phyloP scores from a whole-genome alignment of 2,329 filamentous ascomycete species.

The Stagonosporopsis tanaceti region DNA sequence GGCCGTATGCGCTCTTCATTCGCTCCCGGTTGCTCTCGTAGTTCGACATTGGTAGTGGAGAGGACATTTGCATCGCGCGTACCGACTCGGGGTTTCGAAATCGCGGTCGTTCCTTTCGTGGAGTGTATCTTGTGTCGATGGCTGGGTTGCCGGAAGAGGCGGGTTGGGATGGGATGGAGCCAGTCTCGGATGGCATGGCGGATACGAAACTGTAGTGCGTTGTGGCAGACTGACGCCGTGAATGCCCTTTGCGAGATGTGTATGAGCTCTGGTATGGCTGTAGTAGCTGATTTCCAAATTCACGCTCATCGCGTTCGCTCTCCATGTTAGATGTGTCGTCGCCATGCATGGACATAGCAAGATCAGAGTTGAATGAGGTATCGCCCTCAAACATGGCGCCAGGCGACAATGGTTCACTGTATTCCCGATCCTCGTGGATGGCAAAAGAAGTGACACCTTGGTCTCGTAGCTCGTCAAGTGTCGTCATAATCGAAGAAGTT shows the following conservation, averaged over 20 bases:
- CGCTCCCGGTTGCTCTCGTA: slow-evolving; percentile 43
- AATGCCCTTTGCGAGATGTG: slow-evolving; percentile 37
- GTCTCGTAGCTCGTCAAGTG: slow-evolving; percentile 41
- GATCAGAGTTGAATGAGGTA: slow-evolving; percentile 44
- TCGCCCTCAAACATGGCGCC: slow-evolving; percentile 44
- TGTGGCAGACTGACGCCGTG: slow-evolving; percentile 39
- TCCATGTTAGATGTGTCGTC: slow-evolving; percentile 44
- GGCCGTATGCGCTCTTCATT: slow-evolving; percentile 42
- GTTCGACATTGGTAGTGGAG: slow-evolving; percentile 53
- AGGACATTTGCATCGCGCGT: slow-evolving; percentile 75
- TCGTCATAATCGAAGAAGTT: slow-evolving; percentile 38
- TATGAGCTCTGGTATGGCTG: slow-evolving; percentile 45
- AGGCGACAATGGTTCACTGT: slow-evolving; percentile 40
- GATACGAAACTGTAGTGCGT: slow-evolving; percentile 48
- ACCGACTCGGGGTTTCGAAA: slow-evolving; percentile 76
- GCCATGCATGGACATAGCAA: slow-evolving; percentile 37
- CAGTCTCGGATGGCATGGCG: slow-evolving; percentile 48
- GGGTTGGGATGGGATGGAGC: slow-evolving; percentile 46
- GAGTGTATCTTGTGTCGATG: slow-evolving; percentile 58
- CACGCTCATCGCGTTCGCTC: slow-evolving; percentile 35
- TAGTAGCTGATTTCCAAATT: slow-evolving; percentile 30
- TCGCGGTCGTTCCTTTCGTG: slow-evolving; percentile 67
- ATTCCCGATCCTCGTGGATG: slow-evolving; percentile 46
- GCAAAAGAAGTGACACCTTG: slow-evolving; percentile 44
- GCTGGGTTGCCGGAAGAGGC: slow-evolving; percentile 33